Evolutionary conservation across 2,329 filamentous ascomycete species (phyloP), one percentile per base, ranked within the genome.

Genomic region (Ascocoryne sarcoides): DNA sequence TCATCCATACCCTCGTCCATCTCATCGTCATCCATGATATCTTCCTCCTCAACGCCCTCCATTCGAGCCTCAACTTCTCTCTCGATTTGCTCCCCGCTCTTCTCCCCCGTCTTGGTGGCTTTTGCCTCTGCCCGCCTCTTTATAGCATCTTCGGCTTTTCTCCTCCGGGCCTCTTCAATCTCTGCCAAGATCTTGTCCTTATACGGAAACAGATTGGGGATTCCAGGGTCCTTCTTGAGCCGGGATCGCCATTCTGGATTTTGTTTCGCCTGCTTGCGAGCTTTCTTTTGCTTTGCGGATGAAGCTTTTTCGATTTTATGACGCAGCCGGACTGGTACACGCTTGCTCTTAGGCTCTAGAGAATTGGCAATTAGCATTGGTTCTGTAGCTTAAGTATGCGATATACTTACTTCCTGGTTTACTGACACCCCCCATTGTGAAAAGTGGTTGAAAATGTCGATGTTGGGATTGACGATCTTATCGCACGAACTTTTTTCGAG

Each of bases 271-370:
- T 79, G 71, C 71, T 95, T 96, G 60, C 80, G 82, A 47, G 79
- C 69, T 66, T 98, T 98, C 61, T 81, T 79, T 66, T 95, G 87
- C 71, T 98, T 98, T 47, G 85, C 81, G 31, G 77, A 77, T 39
- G 89, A 86, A 16, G 84, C 82, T 67, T 98, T 98, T 62, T 95
- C 78, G 65, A 98, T 96, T 68, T 94, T 95, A 70, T 95, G 82
- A 51, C 90, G 81, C 58, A 98, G 75, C 45, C 92, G 87, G 58
- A 90, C 84, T 32, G 90, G 79, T 53, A 76, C 79, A 64, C 92
- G 83, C 77, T 98, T 98, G 41, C 90, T 96, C 67, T 82, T 88
- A 60, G 90, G 92, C 67, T 95, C 88, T 95, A 56, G 16, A 40
- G 36, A 43, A 18, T 15, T 36, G 21, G 26, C 39, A 49, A 44